These are phyloP conservation scores for Citrullus amarus DNA, from an alignment of 306 rosid genomes.

Conservation along the genomic window DNA sequence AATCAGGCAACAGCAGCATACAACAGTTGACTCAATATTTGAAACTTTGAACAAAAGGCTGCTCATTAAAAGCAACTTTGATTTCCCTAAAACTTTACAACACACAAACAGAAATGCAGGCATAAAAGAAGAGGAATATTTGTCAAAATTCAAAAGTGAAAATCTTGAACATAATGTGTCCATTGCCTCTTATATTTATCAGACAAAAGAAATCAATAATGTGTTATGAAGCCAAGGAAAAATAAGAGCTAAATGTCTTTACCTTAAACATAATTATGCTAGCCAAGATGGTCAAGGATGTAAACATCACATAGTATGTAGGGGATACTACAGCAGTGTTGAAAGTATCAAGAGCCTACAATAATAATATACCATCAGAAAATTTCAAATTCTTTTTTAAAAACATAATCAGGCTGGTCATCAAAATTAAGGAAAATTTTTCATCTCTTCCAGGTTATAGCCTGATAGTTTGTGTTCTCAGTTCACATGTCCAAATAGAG, in stretches of 20 bases:
- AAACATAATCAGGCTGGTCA: background rate
- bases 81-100: background rate
- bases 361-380: background rate
- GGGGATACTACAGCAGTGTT: slow-evolving; percentile 9
- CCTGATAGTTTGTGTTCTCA: background rate
- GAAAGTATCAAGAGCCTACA: slow-evolving; percentile 12
- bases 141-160: background rate
- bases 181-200: background rate
- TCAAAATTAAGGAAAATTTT: background rate
- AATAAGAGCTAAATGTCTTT: background rate
- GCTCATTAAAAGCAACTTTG: background rate
- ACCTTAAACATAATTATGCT: slow-evolving; percentile 13
- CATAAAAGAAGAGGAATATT: background rate
- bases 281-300: slow-evolving; percentile 11
- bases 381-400: background rate
- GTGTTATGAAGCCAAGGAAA: background rate
- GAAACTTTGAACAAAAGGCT: background rate
- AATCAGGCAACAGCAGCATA: background rate
- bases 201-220: background rate
- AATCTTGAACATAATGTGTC: background rate
- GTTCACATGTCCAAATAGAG: background rate
- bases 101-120: background rate
- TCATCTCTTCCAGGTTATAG: background rate
- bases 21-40: background rate
- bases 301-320: slow-evolving; percentile 10